A percentile compares a stretch with the other conserved stretches of the same genome.
Evolutionary conservation across 1,139 yeast genomes (phyloP).

Genomic region (Taphrina confusa): DNA sequence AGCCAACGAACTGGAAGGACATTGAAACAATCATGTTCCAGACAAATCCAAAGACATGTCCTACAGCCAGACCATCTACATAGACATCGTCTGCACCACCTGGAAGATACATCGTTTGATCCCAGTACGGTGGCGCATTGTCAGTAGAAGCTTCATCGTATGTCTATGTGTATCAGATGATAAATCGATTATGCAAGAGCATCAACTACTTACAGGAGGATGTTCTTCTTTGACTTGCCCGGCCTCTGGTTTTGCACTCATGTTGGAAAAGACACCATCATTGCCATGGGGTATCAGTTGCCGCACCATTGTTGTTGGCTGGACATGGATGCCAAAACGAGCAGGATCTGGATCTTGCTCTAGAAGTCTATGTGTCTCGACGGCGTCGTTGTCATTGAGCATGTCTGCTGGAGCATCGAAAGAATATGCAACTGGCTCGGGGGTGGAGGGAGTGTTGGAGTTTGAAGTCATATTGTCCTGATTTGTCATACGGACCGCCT

Average conservation of each 20-base stretch:
- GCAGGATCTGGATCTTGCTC: conserved; percentile 22
- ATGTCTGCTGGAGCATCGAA: conserved; percentile 23
- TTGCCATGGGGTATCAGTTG: conserved; percentile 42
- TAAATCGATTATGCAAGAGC: neutral
- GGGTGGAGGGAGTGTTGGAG: neutral
- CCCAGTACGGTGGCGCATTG: conserved; percentile 97
- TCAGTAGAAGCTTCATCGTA: conserved; percentile 96
- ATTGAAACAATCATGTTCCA: conserved; percentile 85
- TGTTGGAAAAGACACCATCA: conserved; percentile 91
- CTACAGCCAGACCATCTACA: conserved; percentile 96
- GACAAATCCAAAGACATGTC: conserved; percentile 76
- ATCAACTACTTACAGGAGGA: conserved; percentile 58
- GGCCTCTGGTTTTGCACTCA: conserved; percentile 78
- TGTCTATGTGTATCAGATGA: neutral
- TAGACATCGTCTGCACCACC: conserved; percentile 84
- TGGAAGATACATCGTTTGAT: conserved; percentile 78
- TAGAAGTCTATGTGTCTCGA: conserved; percentile 8
- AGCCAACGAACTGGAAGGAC: conserved; percentile 92
- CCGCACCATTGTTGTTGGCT: neutral
- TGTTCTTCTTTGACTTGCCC: conserved; percentile 47
- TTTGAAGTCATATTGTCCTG: neutral
- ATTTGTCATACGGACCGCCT: conserved; percentile 5
- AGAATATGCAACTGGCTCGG: neutral
- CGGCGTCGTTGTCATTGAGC: neutral
- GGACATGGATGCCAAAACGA: conserved; percentile 25